phyloP scores from a whole-genome alignment of 2,329 filamentous ascomycete genomes.

The Scytalidium sp. region DNA sequence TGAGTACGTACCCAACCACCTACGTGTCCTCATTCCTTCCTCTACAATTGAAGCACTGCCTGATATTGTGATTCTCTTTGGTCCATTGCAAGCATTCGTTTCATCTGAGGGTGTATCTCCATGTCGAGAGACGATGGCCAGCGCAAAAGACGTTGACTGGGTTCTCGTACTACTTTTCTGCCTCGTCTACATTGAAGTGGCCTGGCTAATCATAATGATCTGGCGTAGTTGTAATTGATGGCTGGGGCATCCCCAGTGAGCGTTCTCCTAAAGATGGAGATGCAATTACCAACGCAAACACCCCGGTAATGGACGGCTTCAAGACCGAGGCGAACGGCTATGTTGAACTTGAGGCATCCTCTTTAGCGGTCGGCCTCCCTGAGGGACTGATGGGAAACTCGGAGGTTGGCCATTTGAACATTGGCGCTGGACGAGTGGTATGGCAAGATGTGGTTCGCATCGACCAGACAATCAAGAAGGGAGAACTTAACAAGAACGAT shows the following conservation, averaged over 20 bases:
- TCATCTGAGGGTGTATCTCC: too few relatives aligned
- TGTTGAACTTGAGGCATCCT: conserved; percentile 92
- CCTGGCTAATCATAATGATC: conserved; percentile 57
- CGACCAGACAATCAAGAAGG: conserved; percentile 75
- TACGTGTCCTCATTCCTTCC: conserved; percentile 24
- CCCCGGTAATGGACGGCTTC: conserved; percentile 92
- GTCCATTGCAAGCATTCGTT: background rate
- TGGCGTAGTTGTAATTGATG: conserved; percentile 90
- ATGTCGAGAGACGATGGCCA: background rate
- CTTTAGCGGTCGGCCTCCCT: conserved; percentile 89
- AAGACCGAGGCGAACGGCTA: conserved; percentile 79
- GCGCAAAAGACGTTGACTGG: conserved; percentile 16
- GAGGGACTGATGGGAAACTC: conserved; percentile 99
- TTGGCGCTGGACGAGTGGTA: conserved; percentile 93
- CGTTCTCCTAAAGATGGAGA: conserved; percentile 85
- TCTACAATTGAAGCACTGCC: background rate
- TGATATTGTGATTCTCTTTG: background rate
- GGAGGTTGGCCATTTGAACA: conserved; percentile 98
- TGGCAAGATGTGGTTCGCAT: conserved; percentile 99
- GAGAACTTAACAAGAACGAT: conserved; percentile 30
- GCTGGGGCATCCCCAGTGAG: conserved; percentile 86
- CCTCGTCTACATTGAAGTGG: conserved; percentile 54
- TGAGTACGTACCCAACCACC: conserved; percentile 48
- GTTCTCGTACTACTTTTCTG: conserved; percentile 48
- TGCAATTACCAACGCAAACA: conserved; percentile 90